A percentile compares a stretch with the other conserved stretches of the same genome.
phyloP scores from a whole-genome alignment of 2,329 filamentous ascomycete genomes.

The Penicillium brevicompactum region DNA sequence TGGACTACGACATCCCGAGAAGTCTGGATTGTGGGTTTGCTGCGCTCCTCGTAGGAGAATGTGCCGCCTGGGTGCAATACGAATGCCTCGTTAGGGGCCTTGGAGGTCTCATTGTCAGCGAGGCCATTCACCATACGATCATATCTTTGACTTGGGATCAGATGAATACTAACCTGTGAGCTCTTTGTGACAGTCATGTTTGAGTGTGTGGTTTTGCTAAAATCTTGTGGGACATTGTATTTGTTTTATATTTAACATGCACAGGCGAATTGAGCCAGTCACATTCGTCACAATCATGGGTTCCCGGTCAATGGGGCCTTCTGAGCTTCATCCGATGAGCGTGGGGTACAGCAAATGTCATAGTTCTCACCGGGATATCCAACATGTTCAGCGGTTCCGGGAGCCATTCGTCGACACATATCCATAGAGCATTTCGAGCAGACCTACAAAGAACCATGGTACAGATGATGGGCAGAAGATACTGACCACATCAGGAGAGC shows the following conservation, averaged over 20 bases:
- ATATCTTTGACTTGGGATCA: neutral
- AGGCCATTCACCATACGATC: neutral
- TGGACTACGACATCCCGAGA: slow-evolving; percentile 72
- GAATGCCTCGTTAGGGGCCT: slow-evolving; percentile 15
- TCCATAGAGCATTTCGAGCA: too few species aligned
- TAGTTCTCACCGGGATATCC: too few species aligned
- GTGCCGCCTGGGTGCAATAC: slow-evolving; percentile 23
- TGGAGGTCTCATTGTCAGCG: neutral
- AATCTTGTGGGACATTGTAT: too few species aligned
- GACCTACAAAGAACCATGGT: too few species aligned
- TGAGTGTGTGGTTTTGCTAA: neutral
- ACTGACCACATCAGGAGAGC: too few species aligned
- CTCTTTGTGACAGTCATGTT: slow-evolving; percentile 2
- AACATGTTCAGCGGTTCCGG: too few species aligned
- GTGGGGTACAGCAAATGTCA: too few species aligned
- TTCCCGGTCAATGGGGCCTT: too few species aligned
- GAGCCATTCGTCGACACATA: too few species aligned
- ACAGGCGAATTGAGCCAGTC: neutral
- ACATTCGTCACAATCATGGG: neutral
- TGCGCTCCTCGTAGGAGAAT: slow-evolving; percentile 25
- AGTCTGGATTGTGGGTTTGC: slow-evolving; percentile 21
- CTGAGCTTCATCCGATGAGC: too few species aligned
- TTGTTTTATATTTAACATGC: too few species aligned
- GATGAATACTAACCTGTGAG: neutral
- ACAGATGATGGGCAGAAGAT: too few species aligned